phyloP scores from a whole-genome alignment of 768 basidiomycete species.

The Xerocomus spinulosus region DNA sequence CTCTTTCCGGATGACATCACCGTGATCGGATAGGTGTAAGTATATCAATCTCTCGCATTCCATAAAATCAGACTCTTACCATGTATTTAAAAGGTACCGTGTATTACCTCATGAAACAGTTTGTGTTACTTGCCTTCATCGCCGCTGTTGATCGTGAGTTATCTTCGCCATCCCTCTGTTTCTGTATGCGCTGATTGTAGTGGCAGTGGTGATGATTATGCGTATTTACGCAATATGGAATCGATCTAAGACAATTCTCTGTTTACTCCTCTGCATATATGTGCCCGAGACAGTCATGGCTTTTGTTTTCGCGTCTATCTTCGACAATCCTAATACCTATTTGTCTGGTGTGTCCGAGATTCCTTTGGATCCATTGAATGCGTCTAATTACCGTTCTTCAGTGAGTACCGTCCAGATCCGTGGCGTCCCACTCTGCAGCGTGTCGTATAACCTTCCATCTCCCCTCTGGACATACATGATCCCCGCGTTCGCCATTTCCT shows the following conservation, averaged over 20 bases:
- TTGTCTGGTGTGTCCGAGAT: too few relatives aligned
- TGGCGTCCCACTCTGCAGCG: too few relatives aligned
- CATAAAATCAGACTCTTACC: too few relatives aligned
- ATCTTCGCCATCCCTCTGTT: too few relatives aligned
- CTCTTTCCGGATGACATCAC: too few relatives aligned
- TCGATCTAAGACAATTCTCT: background rate
- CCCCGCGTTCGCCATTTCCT: background rate
- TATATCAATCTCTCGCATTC: background rate
- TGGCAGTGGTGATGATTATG: background rate
- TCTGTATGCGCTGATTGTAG: background rate
- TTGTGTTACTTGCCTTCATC: too few relatives aligned
- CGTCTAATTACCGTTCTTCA: too few relatives aligned
- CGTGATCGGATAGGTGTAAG: constrained; percentile 5
- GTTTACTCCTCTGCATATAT: background rate
- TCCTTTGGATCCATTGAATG: too few relatives aligned
- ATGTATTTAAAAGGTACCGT: too few relatives aligned
- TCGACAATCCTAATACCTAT: background rate
- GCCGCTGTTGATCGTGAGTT: constrained; percentile 5
- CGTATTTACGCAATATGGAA: background rate
- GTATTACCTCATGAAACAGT: background rate
- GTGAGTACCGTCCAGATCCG: too few relatives aligned
- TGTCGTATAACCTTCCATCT: too few relatives aligned
- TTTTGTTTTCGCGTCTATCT: background rate
- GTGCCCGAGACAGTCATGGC: background rate
- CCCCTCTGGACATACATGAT: background rate